Percentiles rank a stretch among this genome's conserved stretches.
Conservation (phyloP, 2,329 filamentous ascomycete species). For the Trichoderma atrobrunneum region DNA sequence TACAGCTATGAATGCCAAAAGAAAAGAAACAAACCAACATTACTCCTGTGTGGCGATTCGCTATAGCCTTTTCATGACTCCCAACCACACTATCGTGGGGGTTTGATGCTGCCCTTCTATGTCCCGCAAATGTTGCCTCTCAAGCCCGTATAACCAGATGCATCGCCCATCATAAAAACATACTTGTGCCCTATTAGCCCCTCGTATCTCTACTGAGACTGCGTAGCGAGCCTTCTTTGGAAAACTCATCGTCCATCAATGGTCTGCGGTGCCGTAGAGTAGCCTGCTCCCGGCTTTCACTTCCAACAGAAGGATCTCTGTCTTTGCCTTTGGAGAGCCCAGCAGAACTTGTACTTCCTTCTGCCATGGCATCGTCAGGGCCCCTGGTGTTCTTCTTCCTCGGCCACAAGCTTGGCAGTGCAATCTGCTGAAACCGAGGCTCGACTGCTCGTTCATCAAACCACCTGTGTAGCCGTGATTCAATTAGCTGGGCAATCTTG, state of each 20-base stretch:
- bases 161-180: neutral
- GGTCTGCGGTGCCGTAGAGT: conserved; percentile 41
- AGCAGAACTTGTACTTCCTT: conserved; percentile 44
- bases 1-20: neutral
- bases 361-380: conserved; percentile 57
- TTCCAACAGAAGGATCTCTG: conserved; percentile 46
- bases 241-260: conserved; percentile 38
- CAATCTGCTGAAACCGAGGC: conserved; percentile 83
- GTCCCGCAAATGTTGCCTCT: neutral
- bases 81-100: neutral
- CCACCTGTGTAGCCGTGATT: conserved; percentile 77
- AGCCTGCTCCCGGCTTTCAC: conserved; percentile 37
- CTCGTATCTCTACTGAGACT: conserved; percentile 35
- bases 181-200: neutral
- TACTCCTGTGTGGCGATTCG: neutral
- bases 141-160: neutral
- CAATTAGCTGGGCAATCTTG: conserved; percentile 82
- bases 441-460: conserved; percentile 85
- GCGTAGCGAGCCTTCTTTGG: conserved; percentile 49
- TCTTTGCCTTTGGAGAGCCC: conserved; percentile 55
- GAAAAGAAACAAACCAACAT: neutral
- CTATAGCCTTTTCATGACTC: neutral
- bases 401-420: conserved; percentile 78
- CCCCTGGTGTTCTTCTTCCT: conserved; percentile 79
- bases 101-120: neutral